Conservation (phyloP, 805 yeast species). For the Candida chilensis region DNA sequence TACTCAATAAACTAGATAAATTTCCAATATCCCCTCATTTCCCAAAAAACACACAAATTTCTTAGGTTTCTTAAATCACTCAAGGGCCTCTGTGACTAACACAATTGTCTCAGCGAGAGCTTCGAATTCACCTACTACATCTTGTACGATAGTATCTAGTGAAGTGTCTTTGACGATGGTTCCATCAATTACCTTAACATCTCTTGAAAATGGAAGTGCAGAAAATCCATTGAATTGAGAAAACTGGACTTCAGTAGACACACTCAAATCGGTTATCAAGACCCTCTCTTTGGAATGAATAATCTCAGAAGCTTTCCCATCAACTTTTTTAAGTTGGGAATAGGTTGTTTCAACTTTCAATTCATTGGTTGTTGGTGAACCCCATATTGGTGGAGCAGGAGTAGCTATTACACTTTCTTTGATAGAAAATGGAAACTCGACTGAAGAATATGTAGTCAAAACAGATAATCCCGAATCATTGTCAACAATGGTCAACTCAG, state of each 20-base stretch:
- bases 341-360: constrained; percentile 4
- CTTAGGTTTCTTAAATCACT: no score
- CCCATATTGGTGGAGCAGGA: constrained; percentile 4
- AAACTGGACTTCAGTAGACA: constrained; percentile 4
- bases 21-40: no score
- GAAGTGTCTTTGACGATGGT: constrained; percentile 6
- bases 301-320: constrained; percentile 1
- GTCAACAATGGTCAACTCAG: constrained; percentile 4
- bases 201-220: constrained; percentile 6
- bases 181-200: constrained; percentile 6
- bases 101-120: no score
- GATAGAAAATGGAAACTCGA: constrained; percentile 5
- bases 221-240: constrained; percentile 1
- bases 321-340: constrained; percentile 2
- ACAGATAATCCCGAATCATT: constrained; percentile 2
- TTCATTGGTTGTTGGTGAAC: constrained; percentile 4
- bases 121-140: no score
- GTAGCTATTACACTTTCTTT: constrained; percentile 5
- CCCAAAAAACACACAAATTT: no score
- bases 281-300: constrained; percentile 5
- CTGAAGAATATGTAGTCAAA: constrained; percentile 4
- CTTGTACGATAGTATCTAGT: no score
- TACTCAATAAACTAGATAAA: no score
- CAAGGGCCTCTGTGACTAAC: no score
- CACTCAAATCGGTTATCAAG: constrained; percentile 5